Evolutionary conservation across 2,329 filamentous ascomycete species (phyloP), one percentile per base, ranked within the genome.

Genomic region (Botryotinia narcissicola): DNA sequence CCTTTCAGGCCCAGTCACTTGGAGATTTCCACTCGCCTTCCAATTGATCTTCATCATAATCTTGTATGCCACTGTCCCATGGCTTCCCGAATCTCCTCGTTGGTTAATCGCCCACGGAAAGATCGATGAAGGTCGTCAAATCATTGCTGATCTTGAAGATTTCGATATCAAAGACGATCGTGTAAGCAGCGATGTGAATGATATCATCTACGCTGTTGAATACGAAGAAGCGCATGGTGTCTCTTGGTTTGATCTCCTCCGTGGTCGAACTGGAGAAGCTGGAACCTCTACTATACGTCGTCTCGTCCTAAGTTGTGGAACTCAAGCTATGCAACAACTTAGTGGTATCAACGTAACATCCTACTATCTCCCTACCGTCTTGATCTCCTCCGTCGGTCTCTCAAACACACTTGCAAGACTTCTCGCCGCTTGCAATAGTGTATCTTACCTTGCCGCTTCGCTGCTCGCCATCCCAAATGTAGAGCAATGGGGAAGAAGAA

Each of bases 241-340:
- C 14, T 72, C 71, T 32, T 72, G 71, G 71, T 46, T 42, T 7
- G 71, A 72, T 29, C 71, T 72, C 18, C 71, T 72, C 8, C 71
- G 71, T 12, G 71, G 71, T 12, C 51, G 54, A 48, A 68, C 62
- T 1, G 62, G 71, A 22, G 63, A 68, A 42, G 37, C 59, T 2
- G 70, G 70, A 37, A 72, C 70, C 5, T 54, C 42, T 22, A 68
- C 90, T 86, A 81, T 93, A 71, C 91, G 91, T 79, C 89, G 90
- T 78, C 91, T 90, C 35, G 89, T 93, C 74, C 86, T 93, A 66
- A 91, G 91, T 78, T 91, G 88, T 60, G 90, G 90, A 29, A 86
- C 93, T 46, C 91, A 73, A 76, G 82, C 87, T 22, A 85, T 87
- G 80, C 86, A 89, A 75, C 87, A 89, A 75, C 81, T 84, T 18